Evolutionary conservation across 75 land plant genomes (phyloP), one percentile per base, ranked within the genome.

Genomic region (Larix kaempferi): DNA sequence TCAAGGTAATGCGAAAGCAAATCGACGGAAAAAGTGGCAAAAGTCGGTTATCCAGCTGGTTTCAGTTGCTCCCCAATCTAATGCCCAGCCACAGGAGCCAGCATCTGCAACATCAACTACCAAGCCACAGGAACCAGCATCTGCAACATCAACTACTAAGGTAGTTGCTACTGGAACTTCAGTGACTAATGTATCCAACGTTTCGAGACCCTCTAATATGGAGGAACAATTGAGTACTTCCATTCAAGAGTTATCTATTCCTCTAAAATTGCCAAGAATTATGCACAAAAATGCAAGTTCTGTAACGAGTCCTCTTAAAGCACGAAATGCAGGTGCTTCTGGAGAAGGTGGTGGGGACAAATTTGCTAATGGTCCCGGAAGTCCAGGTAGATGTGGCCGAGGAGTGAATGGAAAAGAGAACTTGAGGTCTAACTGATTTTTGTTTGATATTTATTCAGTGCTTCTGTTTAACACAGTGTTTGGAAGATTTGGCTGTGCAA

Each of bases 21-120:
- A 78, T 4, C 77, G 76, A 74, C 83, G 93, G 75, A 91, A 90
- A 82, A 88, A 84, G 55, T 92, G 92, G 94, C 56, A 75, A 25
- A 94, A 82, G 73, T 75, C 91, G n/a, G 49, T 57, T 5, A 80
- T 94, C 56, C 94, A 90, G 78, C 81, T 92, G 5, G 91, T 94
- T 76, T 83, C 90, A 29, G 41, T 44, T 14, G 39, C 17, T 17
- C 44, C 63, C 29, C 61, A 76, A 49, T 25, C 76, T 55, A 74
- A 54, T 74, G 76, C 59, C 29, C 59, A 74, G 52, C 52, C 35
- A 22, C 29, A 73, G 26, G 74, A 73, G 25, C 39, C 74, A n/a
- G 7, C 74, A 52, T 49, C 56, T 2, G n/a, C 74, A 59, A 17
- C 25, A 58, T 21, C 65, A 58, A 77, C 35, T 26, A 21, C 69